Base-by-base conservation (phyloP, 805 yeast species). In the Maudiozyma barnettii region DNA sequence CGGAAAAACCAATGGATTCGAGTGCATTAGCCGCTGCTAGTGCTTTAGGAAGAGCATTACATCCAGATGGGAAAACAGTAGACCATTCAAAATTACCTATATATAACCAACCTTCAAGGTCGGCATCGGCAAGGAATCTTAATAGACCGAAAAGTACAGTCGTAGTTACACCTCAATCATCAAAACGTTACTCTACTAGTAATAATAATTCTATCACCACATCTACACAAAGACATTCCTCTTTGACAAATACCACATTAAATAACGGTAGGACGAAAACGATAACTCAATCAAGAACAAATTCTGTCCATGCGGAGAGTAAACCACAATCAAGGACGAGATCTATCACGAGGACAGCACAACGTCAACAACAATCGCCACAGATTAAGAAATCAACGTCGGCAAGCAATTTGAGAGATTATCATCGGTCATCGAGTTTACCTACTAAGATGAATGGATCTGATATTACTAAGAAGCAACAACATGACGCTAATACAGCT, bases 1-100 rank as follows among this genome's bases (percentile, higher is more conserved):
- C 44, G 13, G 52, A 47, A 16, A 14, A 29, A 21, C 18, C 47
- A n/a, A 68, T 73, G 9, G 66, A 69, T 49, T 66, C 77, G 3
- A 75, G 75, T 43, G 85, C 85, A 1, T 54, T 79, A 22, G 85
- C 84, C 6, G 85, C 85, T 22, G 84, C 84, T 3, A 64, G 76
- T 7, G 77, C 77, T 3, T 72, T 76, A 49, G 81, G 81, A 2
- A 64, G 65, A 45, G 78, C 79, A 0, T 49, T 75, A 45, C 69
- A 66, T 53, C 35, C 52, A 6, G 55, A 55, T 39, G 65, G 65
- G 1, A 55, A 54, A 39, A 43, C 51, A 8, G 57, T 61, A 16
- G 61, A 60, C 47, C 54, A 52, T 39, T 49, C 49, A 21, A 60
- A 54, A 30, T 37, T 59, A 18, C 64, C 65, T 21, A 47, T 46